Conservation (phyloP, 73 alveolate species). For the Paramecium biaurelia region DNA sequence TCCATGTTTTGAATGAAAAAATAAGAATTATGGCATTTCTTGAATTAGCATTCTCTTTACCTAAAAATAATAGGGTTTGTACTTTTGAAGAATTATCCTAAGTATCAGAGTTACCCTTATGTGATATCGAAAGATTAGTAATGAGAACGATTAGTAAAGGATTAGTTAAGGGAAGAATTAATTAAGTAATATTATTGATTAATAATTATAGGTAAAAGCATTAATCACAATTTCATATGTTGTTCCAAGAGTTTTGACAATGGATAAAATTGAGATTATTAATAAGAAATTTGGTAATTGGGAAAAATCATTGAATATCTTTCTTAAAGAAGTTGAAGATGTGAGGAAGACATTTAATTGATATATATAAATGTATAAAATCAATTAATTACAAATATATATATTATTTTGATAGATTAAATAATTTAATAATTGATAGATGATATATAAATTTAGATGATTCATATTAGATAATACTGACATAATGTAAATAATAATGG, state of each 20-base stretch:
- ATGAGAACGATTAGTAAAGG: conserved; percentile 84
- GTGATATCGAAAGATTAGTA: conserved; percentile 76
- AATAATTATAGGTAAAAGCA: background rate
- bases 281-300: conserved; percentile 55
- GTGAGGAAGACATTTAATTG: conserved; percentile 46
- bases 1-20: conserved; percentile 29
- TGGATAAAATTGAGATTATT: conserved; percentile 45
- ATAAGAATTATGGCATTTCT: conserved; percentile 64
- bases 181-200: conserved; percentile 68
- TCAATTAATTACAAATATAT: background rate
- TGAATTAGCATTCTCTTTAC: conserved; percentile 61
- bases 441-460: no score
- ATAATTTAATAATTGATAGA: background rate
- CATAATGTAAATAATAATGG: background rate
- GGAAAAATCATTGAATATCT: conserved; percentile 22
- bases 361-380: background rate
- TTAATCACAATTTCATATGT: conserved; percentile 36
- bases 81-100: conserved; percentile 20
- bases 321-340: conserved; percentile 35
- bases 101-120: conserved; percentile 23
- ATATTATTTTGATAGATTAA: background rate
- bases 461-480: background rate
- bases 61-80: conserved; percentile 55
- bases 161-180: conserved; percentile 75
- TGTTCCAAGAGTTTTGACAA: conserved; percentile 58